Evolutionary conservation across 108 stramenopile species (phyloP).

Genomic region (Pelagomonas calceolata): DNA sequence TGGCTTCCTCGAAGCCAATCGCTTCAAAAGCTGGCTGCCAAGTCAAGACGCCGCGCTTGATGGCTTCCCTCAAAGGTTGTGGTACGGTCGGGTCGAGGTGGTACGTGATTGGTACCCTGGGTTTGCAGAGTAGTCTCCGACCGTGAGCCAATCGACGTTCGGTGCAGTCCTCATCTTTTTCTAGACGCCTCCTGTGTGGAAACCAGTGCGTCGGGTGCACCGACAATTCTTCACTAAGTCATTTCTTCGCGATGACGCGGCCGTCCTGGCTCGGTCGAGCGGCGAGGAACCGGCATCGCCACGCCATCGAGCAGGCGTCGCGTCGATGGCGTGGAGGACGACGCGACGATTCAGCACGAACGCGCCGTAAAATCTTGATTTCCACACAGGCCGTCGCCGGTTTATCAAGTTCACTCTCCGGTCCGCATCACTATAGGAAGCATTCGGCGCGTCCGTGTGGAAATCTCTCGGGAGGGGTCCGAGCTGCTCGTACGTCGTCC

Average conservation of each 20-base stretch:
- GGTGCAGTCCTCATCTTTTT: not conserved
- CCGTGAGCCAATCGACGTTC: too few relatives aligned
- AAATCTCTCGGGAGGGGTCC: not conserved
- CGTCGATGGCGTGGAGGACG: too few relatives aligned
- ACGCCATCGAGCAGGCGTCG: too few relatives aligned
- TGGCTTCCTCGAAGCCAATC: slow-evolving; percentile 20
- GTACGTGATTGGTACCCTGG: slow-evolving; percentile 16
- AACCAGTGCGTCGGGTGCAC: too few relatives aligned
- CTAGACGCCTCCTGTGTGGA: not conserved
- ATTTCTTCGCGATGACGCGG: too few relatives aligned
- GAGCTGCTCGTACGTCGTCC: not conserved
- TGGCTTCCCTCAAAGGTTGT: slow-evolving; percentile 4
- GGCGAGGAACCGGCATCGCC: too few relatives aligned
- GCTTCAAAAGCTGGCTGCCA: slow-evolving; percentile 24
- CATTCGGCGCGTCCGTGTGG: not conserved
- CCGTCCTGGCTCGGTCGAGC: too few relatives aligned
- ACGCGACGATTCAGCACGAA: too few relatives aligned
- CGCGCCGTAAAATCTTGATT: too few relatives aligned
- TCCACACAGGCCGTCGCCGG: too few relatives aligned
- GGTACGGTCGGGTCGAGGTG: slow-evolving; percentile 27
- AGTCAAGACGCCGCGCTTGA: slow-evolving; percentile 13
- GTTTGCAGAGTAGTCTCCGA: not conserved
- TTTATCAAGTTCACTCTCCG: not conserved
- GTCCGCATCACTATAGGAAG: not conserved
- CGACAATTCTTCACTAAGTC: too few relatives aligned